Evolutionary conservation across 78 protist genomes (phyloP), one percentile per base, ranked within the genome.

Genomic region (Fonticula alba): DNA sequence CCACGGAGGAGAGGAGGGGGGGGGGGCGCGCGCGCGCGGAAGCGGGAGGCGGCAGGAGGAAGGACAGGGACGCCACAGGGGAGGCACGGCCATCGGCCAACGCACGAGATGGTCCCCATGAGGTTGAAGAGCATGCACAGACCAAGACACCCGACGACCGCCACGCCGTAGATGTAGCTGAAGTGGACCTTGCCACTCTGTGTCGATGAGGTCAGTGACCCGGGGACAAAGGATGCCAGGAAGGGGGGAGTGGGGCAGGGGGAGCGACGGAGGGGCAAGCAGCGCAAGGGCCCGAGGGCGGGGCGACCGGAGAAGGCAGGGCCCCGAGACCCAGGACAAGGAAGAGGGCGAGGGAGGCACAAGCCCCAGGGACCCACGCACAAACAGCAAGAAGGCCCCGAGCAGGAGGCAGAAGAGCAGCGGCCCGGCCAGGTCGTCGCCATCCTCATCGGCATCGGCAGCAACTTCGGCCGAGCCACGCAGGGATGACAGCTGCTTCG

Each of bases 401-500:
- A 84, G 64, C 37, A 62, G 41, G 26, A 86, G 52, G 37, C 75
- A 80, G 62, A 88, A 81, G 31, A 88, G 35, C 24, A 88, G 64
- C 9, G 95, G 95, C 11, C 95, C 95, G n/a, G 91, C 91, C 37
- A 88, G 52, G 51, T 88, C 95, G 4, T 81, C 72, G 54, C 83
- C 89, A 69, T 87, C 84, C 85, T 69, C 29, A 69, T 37, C 33
- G 89, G 89, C 35, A 78, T 78, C 37, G 84, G 72, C 58, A 84
- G 86, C 20, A 78, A 40, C 20, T 66, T 2, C 52, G 86, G 71
- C 74, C 80, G 78, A 9, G 52, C 33, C 62, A 56, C 56, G 26
- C 14, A 5, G 22, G 54, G 22, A 50, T 24, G 22, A 24, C 22
- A 24, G 54, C 22, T 50, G 22, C 22, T 24, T 10, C 11, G 60